phyloP scores from a whole-genome alignment of 139 green algal genomes.

The Tetratostichococcus sp. region DNA sequence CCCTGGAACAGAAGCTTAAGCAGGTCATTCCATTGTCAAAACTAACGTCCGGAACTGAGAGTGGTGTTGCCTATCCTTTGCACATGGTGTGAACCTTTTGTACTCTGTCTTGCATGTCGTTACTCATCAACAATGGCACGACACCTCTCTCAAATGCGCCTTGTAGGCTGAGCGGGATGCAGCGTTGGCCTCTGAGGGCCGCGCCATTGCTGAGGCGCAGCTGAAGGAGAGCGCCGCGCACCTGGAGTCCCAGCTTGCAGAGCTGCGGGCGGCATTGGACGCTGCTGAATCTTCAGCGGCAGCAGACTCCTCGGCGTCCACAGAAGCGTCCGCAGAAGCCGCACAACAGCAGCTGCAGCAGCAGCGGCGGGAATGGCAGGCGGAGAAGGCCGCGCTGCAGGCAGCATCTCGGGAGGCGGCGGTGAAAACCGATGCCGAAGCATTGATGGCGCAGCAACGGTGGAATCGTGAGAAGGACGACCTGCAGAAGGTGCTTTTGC shows the following conservation, averaged over 20 bases:
- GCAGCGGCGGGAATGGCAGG: conserved; percentile 2
- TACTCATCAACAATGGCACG: no score
- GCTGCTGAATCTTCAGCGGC: not conserved
- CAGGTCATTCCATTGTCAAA: not conserved
- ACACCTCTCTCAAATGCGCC: no score
- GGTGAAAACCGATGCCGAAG: not conserved
- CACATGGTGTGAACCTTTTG: no score
- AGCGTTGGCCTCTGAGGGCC: not conserved
- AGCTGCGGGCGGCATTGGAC: conserved; percentile 5
- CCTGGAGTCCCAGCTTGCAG: not conserved
- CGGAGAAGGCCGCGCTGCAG: not conserved
- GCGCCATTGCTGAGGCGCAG: not conserved
- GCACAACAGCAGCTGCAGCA: not conserved
- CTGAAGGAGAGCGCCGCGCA: not conserved
- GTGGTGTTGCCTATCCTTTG: no score
- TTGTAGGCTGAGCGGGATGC: no score
- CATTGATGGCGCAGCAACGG: not conserved
- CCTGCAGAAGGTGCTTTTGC: not conserved
- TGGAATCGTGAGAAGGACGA: not conserved
- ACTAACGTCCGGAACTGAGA: no score
- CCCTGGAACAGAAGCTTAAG: not conserved
- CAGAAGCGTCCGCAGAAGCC: not conserved
- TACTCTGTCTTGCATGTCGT: no score
- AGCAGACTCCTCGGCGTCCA: not conserved
- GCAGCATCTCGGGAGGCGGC: not conserved